Evolutionary conservation across 306 rosid species (phyloP).

Genomic region (Quercus variabilis): DNA sequence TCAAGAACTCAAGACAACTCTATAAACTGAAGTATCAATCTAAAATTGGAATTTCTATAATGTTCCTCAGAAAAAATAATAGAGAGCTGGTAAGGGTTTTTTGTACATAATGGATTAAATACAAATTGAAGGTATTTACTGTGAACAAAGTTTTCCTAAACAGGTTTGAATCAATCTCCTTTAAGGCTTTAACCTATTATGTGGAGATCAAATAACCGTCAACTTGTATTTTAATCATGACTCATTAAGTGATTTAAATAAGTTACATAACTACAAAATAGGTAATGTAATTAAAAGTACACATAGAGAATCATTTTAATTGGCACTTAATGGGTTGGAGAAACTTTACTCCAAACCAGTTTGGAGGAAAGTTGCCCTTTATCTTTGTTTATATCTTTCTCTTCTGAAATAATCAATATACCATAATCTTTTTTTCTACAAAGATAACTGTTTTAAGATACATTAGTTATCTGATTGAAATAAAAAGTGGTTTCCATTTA

Average conservation of each 20-base stretch:
- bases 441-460: neutral
- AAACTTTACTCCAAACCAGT: too few relatives aligned
- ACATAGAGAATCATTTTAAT: too few relatives aligned
- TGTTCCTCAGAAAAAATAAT: neutral
- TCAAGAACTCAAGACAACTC: conserved; percentile 6
- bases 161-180: too few relatives aligned
- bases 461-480: neutral
- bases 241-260: too few relatives aligned
- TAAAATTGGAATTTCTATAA: conserved; percentile 14
- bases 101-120: neutral
- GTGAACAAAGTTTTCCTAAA: too few relatives aligned
- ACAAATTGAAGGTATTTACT: neutral
- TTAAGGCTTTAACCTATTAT: too few relatives aligned
- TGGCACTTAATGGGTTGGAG: too few relatives aligned
- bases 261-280: too few relatives aligned
- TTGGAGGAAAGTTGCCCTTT: too few relatives aligned
- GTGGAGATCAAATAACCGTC: too few relatives aligned
- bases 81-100: neutral
- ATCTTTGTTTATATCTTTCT: neutral
- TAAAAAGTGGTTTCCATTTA: neutral
- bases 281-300: too few relatives aligned
- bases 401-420: neutral
- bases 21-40: conserved; percentile 2
- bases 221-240: too few relatives aligned
- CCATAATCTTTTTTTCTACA: neutral